Conservation (phyloP, 768 basidiomycete species). For the Tricholoma bakamatsutake region DNA sequence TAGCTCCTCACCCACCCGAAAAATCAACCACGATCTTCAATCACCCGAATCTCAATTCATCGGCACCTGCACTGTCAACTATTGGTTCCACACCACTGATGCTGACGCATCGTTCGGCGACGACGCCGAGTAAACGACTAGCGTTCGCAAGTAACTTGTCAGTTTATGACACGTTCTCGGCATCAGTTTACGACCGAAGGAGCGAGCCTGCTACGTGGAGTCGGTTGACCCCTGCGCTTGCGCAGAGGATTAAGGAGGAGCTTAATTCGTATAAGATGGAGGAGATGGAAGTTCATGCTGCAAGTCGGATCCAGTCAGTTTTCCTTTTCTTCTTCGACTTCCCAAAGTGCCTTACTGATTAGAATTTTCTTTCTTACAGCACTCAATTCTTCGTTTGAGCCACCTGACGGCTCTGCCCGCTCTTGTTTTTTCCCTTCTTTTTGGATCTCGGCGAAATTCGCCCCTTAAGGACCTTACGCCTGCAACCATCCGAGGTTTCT, state of each 20-base stretch:
- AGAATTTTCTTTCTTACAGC: slow-evolving; percentile 31
- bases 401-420: slow-evolving; percentile 7
- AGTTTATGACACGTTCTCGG: slow-evolving; percentile 95
- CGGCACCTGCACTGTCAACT: slow-evolving; percentile 79
- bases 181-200: slow-evolving; percentile 86
- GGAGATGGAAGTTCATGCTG: slow-evolving; percentile 97
- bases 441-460: slow-evolving; percentile 18
- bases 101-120: slow-evolving; percentile 67
- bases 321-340: slow-evolving; percentile 5
- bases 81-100: slow-evolving; percentile 43
- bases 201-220: slow-evolving; percentile 98
- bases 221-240: slow-evolving; percentile 87
- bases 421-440: slow-evolving; percentile 16
- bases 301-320: slow-evolving; percentile 85
- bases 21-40: slow-evolving; percentile 57
- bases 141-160: slow-evolving; percentile 90
- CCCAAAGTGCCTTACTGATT: slow-evolving; percentile 4
- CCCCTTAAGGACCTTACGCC: slow-evolving; percentile 12
- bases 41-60: slow-evolving; percentile 80
- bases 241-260: slow-evolving; percentile 97
- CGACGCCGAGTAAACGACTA: slow-evolving; percentile 64
- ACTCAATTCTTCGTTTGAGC: slow-evolving; percentile 85
- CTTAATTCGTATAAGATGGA: slow-evolving; percentile 99
- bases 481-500: slow-evolving; percentile 10
- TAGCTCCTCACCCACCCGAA: slow-evolving; percentile 37